phyloP scores from a whole-genome alignment of 352 stramenopile genomes.

The Phytophthora boehmeriae region DNA sequence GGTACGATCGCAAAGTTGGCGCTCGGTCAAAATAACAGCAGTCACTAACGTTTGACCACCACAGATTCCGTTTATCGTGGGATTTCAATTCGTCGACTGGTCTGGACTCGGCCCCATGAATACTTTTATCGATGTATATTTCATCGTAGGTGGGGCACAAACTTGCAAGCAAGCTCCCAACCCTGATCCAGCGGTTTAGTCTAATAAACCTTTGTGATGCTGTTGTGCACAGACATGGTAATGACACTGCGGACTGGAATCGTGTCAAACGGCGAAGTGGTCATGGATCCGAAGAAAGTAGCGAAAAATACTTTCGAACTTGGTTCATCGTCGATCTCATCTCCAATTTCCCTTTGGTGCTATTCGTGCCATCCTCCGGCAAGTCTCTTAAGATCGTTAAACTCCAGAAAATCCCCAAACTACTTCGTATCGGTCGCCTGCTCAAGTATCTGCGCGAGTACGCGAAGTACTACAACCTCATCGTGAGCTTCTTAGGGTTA shows the following conservation, averaged over 20 bases:
- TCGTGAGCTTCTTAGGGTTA: conserved; percentile 69
- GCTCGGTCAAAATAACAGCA: no score
- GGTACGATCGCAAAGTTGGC: conserved; percentile 22
- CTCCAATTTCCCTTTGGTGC: conserved; percentile 81
- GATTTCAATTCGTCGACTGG: conserved; percentile 78
- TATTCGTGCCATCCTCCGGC: conserved; percentile 61
- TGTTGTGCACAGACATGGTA: conserved; percentile 73
- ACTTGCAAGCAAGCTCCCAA: not conserved
- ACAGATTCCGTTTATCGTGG: conserved; percentile 62
- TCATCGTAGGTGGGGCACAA: conserved; percentile 49
- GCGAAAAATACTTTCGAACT: conserved; percentile 69
- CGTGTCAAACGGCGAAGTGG: conserved; percentile 73
- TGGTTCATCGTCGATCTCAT: conserved; percentile 88
- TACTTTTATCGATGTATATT: conserved; percentile 83
- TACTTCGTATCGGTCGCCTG: conserved; percentile 73
- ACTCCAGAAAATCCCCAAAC: conserved; percentile 85
- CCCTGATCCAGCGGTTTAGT: not conserved
- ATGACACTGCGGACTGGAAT: conserved; percentile 82
- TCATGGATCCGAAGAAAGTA: conserved; percentile 76
- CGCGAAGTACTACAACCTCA: conserved; percentile 87
- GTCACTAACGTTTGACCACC: not conserved
- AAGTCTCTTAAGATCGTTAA: conserved; percentile 87
- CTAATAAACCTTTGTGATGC: not conserved
- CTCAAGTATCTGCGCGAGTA: conserved; percentile 84
- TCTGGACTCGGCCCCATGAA: conserved; percentile 50